Percentiles rank a stretch among this genome's conserved stretches.
Evolutionary conservation across 805 yeast species (phyloP).

Genomic region (Yamadazyma olivae): DNA sequence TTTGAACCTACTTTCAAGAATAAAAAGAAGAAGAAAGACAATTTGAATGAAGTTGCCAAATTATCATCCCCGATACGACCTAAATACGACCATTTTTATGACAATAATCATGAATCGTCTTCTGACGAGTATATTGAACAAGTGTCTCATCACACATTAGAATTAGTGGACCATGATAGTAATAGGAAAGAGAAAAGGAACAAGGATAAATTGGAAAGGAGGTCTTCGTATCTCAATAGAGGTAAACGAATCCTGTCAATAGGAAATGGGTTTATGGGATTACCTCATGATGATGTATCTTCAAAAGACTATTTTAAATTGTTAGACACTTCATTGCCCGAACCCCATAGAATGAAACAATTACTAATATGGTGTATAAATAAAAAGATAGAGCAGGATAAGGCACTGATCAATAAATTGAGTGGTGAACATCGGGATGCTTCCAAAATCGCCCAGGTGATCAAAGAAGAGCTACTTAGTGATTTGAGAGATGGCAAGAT

Average conservation of each 20-base stretch:
- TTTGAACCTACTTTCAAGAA: constrained; percentile 4
- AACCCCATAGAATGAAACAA: constrained; percentile 71
- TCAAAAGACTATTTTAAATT: constrained; percentile 57
- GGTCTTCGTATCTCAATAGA: constrained; percentile 53
- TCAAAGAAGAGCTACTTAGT: constrained; percentile 58
- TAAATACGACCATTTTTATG: constrained; percentile 12
- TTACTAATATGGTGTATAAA: constrained; percentile 66
- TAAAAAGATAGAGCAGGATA: constrained; percentile 39
- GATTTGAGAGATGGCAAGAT: constrained; percentile 60
- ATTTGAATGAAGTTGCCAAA: constrained; percentile 1
- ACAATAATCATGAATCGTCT: constrained; percentile 4
- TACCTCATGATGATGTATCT: constrained; percentile 63
- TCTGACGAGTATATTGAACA: constrained; percentile 28
- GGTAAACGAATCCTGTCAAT: constrained; percentile 74
- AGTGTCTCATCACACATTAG: constrained; percentile 25
- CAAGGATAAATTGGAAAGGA: constrained; percentile 28
- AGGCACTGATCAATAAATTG: constrained; percentile 20
- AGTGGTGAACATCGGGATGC: constrained; percentile 40
- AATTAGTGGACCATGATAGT: constrained; percentile 12
- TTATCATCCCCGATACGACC: constrained; percentile 15
- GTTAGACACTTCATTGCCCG: constrained; percentile 60
- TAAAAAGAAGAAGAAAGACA: not conserved
- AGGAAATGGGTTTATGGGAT: constrained; percentile 68
- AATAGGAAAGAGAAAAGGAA: constrained; percentile 3
- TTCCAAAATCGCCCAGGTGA: constrained; percentile 54